Evolutionary conservation across 2,329 filamentous ascomycete genomes (phyloP).

Genomic region (Hymenotorrendiella dingleyae): DNA sequence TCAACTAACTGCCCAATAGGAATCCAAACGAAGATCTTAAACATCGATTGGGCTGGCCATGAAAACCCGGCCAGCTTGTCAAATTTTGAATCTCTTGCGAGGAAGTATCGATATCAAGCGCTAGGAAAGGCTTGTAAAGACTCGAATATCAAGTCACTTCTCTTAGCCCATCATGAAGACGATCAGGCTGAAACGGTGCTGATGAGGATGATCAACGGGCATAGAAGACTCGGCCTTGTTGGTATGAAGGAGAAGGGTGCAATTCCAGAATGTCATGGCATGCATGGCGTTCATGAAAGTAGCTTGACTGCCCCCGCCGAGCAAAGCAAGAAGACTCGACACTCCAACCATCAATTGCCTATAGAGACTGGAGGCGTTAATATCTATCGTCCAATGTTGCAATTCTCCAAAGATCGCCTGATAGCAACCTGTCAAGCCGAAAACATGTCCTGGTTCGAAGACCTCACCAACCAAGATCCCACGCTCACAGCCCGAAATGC

Average conservation of each 20-base stretch:
- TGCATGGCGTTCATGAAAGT: slow-evolving; percentile 66
- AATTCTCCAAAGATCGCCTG: slow-evolving; percentile 67
- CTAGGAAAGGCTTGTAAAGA: slow-evolving; percentile 57
- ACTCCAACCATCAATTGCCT: slow-evolving; percentile 4
- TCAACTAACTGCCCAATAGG: too few species aligned
- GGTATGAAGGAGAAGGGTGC: slow-evolving; percentile 60
- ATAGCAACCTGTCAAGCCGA: slow-evolving; percentile 67
- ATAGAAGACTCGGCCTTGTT: slow-evolving; percentile 62
- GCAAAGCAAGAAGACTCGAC: neutral
- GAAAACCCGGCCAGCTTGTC: slow-evolving; percentile 40
- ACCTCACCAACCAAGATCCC: slow-evolving; percentile 72
- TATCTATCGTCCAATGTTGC: slow-evolving; percentile 63
- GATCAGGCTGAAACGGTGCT: slow-evolving; percentile 89
- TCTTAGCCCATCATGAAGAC: slow-evolving; percentile 82
- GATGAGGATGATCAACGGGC: slow-evolving; percentile 66
- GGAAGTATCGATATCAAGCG: slow-evolving; percentile 65
- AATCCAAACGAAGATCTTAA: slow-evolving; percentile 25
- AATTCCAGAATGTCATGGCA: slow-evolving; percentile 79
- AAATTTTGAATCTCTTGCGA: slow-evolving; percentile 73
- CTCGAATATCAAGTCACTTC: slow-evolving; percentile 49
- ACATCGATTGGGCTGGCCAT: slow-evolving; percentile 46
- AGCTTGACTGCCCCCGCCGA: slow-evolving; percentile 33
- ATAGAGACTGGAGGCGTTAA: slow-evolving; percentile 58
- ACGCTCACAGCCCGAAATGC: slow-evolving; percentile 78
- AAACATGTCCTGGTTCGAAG: slow-evolving; percentile 71